Evolutionary conservation across 768 basidiomycete species (phyloP).

Genomic region (Phanerodontia chrysosporium): DNA sequence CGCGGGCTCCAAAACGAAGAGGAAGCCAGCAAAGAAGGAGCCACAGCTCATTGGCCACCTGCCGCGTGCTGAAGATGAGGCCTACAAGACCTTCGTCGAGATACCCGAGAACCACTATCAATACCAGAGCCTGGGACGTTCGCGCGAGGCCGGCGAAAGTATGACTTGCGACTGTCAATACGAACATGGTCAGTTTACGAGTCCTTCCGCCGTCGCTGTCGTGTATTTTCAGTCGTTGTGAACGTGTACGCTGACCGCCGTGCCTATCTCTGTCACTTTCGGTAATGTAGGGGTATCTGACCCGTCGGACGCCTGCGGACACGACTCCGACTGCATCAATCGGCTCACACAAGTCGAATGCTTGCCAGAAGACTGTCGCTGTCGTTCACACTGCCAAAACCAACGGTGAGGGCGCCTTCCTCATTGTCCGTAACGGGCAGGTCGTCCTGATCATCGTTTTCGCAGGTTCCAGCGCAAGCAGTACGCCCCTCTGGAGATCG

Average conservation of each 20-base stretch:
- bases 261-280: neutral
- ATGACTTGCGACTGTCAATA: constrained; percentile 94
- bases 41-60: constrained; percentile 79
- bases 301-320: constrained; percentile 72
- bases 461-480: constrained; percentile 81
- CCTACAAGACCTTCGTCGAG: constrained; percentile 67
- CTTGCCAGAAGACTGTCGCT: constrained; percentile 83
- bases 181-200: constrained; percentile 64
- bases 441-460: neutral
- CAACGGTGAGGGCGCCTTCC: constrained; percentile 63
- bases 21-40: constrained; percentile 29
- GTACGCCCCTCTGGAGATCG: constrained; percentile 85
- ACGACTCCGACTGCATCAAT: constrained; percentile 92
- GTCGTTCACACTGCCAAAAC: constrained; percentile 79
- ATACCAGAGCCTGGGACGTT: constrained; percentile 80
- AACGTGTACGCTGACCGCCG: neutral
- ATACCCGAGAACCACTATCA: constrained; percentile 83
- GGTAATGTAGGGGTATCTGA: constrained; percentile 49
- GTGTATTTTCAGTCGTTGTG: neutral
- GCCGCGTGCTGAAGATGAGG: constrained; percentile 70
- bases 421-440: neutral
- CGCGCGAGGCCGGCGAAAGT: constrained; percentile 84
- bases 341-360: constrained; percentile 97
- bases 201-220: neutral
- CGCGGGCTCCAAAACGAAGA: constrained; percentile 25